Base-by-base conservation (phyloP, 768 basidiomycete species). In the Strobilomyces confusus region DNA sequence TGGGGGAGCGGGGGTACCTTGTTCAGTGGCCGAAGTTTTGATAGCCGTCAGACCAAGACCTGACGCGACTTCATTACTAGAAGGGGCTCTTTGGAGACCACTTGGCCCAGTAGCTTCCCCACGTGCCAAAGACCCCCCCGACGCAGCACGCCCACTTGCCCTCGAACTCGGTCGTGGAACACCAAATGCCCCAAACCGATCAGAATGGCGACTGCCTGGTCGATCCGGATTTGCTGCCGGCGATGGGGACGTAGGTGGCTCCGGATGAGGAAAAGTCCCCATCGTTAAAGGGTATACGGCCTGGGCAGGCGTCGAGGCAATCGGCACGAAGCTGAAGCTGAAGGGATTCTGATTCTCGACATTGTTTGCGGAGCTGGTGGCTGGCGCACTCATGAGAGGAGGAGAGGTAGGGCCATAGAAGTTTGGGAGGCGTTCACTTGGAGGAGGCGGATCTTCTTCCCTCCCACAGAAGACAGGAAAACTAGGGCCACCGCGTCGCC, bases 281-380 rank as follows among this genome's bases (percentile, higher is more conserved):
- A 70, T 78, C 61, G 62, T 54, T 19, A 66, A 56, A 41, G 67
- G 75, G 74, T 65, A 77, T 25, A 58, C 62, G 25, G 68, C 64
- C 49, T 77, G 73, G 17, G 72, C 75, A n/a, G 80, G 78, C 6
- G 81, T 81, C 29, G 80, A 77, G 11, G 80, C 67, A n/a, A 75
- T 72, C 13, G 79, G 78, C 29, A 76, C 68, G 59, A 80, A 82
- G 44, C 72, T 69, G 59, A 82, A 83, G 53, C 66, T 73, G 59
- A 84, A 84, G 2, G 76, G 75, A 42, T 77, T 74, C 34, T 76
- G 77, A 60, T 81, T 84, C 65, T 83, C 83, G 2, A 74, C 60
- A 13, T 77, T 77, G 45, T 75, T 70, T 23, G 77, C 76, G 32
- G 79, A 77, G 55, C 74, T 79, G 22, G 78, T 82, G 9, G 69